Evolutionary conservation across 495 filamentous ascomycete genomes (phyloP).

Genomic region (Daldinia childiae): DNA sequence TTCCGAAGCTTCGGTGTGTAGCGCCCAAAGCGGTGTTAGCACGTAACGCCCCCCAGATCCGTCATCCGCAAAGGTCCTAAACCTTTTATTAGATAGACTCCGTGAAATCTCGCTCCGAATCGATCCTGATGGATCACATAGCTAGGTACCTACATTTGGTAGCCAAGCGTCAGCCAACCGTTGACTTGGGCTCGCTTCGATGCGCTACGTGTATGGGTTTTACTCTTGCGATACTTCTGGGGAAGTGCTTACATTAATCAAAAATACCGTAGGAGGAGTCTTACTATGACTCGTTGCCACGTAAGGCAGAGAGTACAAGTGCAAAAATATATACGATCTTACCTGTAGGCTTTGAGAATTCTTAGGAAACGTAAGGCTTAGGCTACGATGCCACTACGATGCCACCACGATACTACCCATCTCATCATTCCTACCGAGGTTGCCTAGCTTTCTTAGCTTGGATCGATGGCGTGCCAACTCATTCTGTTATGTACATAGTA

Average conservation of each 20-base stretch:
- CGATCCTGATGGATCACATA: slow-evolving; percentile 39
- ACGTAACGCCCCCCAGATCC: slow-evolving; percentile 37
- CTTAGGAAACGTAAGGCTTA: slow-evolving; percentile 40
- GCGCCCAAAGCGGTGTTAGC: slow-evolving; percentile 28
- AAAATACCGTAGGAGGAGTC: slow-evolving; percentile 30
- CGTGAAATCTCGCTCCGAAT: slow-evolving; percentile 35
- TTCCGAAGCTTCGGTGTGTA: slow-evolving; percentile 37
- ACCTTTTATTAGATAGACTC: slow-evolving; percentile 34
- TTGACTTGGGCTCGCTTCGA: slow-evolving; percentile 5
- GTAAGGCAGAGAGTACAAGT: slow-evolving; percentile 20
- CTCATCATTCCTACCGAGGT: slow-evolving; percentile 27
- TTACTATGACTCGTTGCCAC: slow-evolving; percentile 41
- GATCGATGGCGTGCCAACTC: slow-evolving; percentile 27
- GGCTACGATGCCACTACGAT: slow-evolving; percentile 18
- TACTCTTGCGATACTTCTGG: slow-evolving; percentile 37
- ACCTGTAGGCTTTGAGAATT: slow-evolving; percentile 22
- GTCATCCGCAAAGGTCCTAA: slow-evolving; percentile 12
- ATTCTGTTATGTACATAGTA: slow-evolving; percentile 10
- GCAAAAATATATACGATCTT: slow-evolving; percentile 29
- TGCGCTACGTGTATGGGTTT: slow-evolving; percentile 31
- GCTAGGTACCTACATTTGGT: slow-evolving; percentile 21
- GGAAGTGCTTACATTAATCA: slow-evolving; percentile 34
- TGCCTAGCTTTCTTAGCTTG: slow-evolving; percentile 5
- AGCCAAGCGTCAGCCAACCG: slow-evolving; percentile 17
- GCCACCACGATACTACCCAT: slow-evolving; percentile 8